Base-by-base conservation (phyloP, 2,329 filamentous ascomycete genomes). In the Aspergillus fijiensis region DNA sequence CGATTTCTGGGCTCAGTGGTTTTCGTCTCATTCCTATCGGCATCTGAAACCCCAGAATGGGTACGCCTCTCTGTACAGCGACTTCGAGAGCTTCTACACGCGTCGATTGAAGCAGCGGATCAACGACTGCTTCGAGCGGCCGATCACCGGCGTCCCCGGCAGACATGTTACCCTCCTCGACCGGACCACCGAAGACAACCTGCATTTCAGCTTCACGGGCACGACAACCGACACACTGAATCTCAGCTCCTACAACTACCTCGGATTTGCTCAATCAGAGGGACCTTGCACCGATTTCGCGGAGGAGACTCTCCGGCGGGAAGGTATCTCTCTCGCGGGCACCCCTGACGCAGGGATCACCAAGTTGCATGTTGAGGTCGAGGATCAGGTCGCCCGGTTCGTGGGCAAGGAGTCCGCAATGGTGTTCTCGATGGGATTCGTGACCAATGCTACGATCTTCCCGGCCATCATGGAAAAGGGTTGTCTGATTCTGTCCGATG, bases 221-320 rank as follows among this genome's bases (percentile, higher is more conserved):
- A 95, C 91, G 49, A 88, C 85, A 59, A 97, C 92, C 0, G 90
- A 97, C 77, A 96, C 94, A 0, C 81, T 98, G 67, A 98, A 98
- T 79, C 89, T 98, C 88, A 96, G 92, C 80, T 97, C 94, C 0
- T 97, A 98, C 83, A 98, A 97, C 79, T 98, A 97, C 75, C 89
- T 98, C 29, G 94, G 94, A 35, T 98, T 97, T 71, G 94, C 94
- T 53, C 94, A 98, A 76, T 96, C 93, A 0, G 92, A 96, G 64
- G 94, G 94, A 9, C 93, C 94, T 49, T 97, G 93, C 72, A 93
- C 94, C 53, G 93, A 97, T 75, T 89, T 89, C 14, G 91, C 93
- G 5, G 94, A 97, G 79, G 88, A 92, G 53, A 86, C 85, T 48
- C 87, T 96, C 65, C 87, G 86, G 75, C 91, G 88, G 71, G 92